A percentile compares a stretch with the other conserved stretches of the same genome.
Evolutionary conservation across 305 asterid genomes (phyloP).

Genomic region (Fraxinus xanthoxyloides): DNA sequence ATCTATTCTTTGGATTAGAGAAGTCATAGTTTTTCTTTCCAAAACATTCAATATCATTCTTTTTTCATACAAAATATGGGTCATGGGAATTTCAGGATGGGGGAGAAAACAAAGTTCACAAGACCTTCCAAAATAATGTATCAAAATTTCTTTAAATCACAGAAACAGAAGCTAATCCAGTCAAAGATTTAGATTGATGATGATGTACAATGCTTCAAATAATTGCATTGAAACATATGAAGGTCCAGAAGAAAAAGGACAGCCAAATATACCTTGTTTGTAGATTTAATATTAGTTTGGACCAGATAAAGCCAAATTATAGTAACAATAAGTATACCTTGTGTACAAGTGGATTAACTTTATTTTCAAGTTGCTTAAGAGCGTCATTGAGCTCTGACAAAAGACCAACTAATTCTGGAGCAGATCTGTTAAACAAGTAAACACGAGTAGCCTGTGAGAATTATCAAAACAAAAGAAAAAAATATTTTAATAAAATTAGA

Average conservation of each 20-base stretch:
- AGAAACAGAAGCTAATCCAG: conserved; percentile 4
- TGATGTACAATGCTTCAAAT: background rate
- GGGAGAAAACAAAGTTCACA: background rate
- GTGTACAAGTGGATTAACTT: conserved; percentile 69
- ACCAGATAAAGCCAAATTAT: background rate
- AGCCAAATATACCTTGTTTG: background rate
- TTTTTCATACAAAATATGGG: conserved; percentile 5
- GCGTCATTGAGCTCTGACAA: conserved; percentile 82
- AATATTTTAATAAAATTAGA: background rate
- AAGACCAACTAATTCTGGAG: conserved; percentile 89
- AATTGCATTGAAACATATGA: background rate
- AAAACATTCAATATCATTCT: background rate
- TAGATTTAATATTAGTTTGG: background rate
- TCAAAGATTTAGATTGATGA: conserved; percentile 2
- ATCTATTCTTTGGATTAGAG: background rate
- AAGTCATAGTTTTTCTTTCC: background rate
- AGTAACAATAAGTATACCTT: conserved; percentile 46
- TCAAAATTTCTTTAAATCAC: background rate
- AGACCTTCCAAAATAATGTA: background rate
- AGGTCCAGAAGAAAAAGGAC: background rate
- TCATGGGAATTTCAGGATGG: background rate
- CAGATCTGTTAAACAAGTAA: conserved; percentile 62
- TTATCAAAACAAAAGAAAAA: conserved; percentile 6
- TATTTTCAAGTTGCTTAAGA: conserved; percentile 68
- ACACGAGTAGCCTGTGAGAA: conserved; percentile 16